Evolutionary conservation across 2,329 filamentous ascomycete species (phyloP).

Genomic region (Esteya vermicola): DNA sequence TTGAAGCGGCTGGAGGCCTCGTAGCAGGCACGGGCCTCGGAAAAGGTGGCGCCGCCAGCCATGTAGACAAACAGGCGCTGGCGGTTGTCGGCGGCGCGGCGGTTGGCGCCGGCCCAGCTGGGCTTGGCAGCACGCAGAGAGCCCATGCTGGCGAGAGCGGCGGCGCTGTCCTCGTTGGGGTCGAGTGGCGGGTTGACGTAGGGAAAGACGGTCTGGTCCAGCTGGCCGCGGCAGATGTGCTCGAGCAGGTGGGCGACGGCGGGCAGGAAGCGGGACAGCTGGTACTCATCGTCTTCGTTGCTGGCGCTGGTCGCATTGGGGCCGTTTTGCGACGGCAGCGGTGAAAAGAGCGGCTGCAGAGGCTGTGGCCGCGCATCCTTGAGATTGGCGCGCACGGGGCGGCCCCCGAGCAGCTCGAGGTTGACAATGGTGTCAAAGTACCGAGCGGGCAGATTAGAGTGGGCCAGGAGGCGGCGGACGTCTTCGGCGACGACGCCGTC

Average conservation of each 20-base stretch:
- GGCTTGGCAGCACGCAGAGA: constrained; percentile 86
- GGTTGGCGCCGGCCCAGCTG: constrained; percentile 80
- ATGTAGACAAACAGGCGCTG: constrained; percentile 90
- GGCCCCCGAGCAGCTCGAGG: constrained; percentile 68
- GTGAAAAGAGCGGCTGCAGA: constrained; percentile 55
- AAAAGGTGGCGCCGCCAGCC: constrained; percentile 89
- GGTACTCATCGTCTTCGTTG: constrained; percentile 55
- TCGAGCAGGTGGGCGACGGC: constrained; percentile 75
- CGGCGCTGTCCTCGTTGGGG: constrained; percentile 37
- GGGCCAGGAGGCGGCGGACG: constrained; percentile 68
- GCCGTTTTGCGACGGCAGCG: constrained; percentile 34
- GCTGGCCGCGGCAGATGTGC: constrained; percentile 47
- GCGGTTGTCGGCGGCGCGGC: constrained; percentile 61
- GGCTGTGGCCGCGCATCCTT: constrained; percentile 61
- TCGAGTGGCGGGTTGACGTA: constrained; percentile 59
- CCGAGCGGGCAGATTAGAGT: constrained; percentile 62
- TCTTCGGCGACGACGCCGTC: constrained; percentile 77
- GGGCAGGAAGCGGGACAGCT: constrained; percentile 77
- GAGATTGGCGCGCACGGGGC: constrained; percentile 44
- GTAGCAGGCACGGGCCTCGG: constrained; percentile 80
- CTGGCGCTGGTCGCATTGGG: not conserved
- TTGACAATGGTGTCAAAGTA: constrained; percentile 64
- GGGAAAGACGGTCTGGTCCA: constrained; percentile 56
- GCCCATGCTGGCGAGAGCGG: constrained; percentile 35
- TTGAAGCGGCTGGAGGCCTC: constrained; percentile 60